A percentile compares a stretch with the other conserved stretches of the same genome.
Evolutionary conservation across 371 early-diverging fungal genomes (phyloP).

Genomic region (Funneliformis caledonium): DNA sequence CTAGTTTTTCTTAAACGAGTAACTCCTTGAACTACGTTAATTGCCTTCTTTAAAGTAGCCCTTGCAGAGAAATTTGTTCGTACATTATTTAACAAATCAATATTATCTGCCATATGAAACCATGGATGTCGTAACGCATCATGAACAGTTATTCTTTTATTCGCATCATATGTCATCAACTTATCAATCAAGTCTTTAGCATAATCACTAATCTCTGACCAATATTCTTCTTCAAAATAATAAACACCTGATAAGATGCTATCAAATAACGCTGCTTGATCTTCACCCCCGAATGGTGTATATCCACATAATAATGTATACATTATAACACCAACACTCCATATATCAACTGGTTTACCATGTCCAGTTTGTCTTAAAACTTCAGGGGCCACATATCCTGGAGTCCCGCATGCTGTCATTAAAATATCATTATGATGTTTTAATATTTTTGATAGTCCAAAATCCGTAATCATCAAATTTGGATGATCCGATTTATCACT

Average conservation of each 20-base stretch:
- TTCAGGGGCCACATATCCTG: slow-evolving; percentile 77
- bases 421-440: slow-evolving; percentile 55
- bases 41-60: slow-evolving; percentile 24
- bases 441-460: slow-evolving; percentile 66
- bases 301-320: slow-evolving; percentile 65
- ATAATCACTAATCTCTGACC: slow-evolving; percentile 77
- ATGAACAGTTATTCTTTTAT: slow-evolving; percentile 75
- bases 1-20: slow-evolving; percentile 9
- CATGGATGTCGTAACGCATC: slow-evolving; percentile 87
- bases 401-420: slow-evolving; percentile 60
- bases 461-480: slow-evolving; percentile 68
- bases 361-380: slow-evolving; percentile 71
- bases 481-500: slow-evolving; percentile 61
- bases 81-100: slow-evolving; percentile 72
- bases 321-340: slow-evolving; percentile 64
- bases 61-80: slow-evolving; percentile 66
- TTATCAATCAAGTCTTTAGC: slow-evolving; percentile 92
- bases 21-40: slow-evolving; percentile 33
- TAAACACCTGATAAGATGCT: slow-evolving; percentile 69
- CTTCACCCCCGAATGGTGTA: slow-evolving; percentile 75
- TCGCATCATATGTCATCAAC: slow-evolving; percentile 73
- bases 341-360: slow-evolving; percentile 83
- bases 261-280: slow-evolving; percentile 62
- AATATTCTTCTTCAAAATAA: slow-evolving; percentile 79
- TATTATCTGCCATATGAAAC: slow-evolving; percentile 66